Evolutionary conservation across 78 protist species (phyloP).

Genomic region (Dictyostelium brefeldianum): DNA sequence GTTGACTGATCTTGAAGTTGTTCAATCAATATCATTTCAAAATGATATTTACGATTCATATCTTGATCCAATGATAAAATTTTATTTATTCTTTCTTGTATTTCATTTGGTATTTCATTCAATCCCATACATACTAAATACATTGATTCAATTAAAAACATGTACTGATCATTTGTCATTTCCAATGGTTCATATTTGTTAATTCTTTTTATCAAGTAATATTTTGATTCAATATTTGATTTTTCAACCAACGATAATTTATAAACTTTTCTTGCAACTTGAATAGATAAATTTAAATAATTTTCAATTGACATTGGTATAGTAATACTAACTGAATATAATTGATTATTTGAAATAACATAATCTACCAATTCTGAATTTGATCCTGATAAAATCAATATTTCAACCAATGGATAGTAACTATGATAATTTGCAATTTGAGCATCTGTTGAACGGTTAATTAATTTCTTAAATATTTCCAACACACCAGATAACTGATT

Average conservation of each 20-base stretch:
- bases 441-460: too few relatives aligned
- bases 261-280: too few relatives aligned
- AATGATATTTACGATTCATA: not conserved
- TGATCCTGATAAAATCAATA: not conserved
- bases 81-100: not conserved
- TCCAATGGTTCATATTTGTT: conserved; percentile 1
- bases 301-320: too few relatives aligned
- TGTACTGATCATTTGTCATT: not conserved
- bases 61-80: not conserved
- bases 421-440: too few relatives aligned
- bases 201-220: not conserved
- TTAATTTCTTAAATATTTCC: too few relatives aligned
- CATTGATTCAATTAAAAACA: conserved; percentile 4
- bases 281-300: too few relatives aligned
- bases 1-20: not conserved
- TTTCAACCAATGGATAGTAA: not conserved
- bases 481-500: too few relatives aligned
- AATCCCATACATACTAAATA: not conserved
- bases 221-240: not conserved
- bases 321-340: too few relatives aligned
- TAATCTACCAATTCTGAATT: not conserved
- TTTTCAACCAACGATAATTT: too few relatives aligned
- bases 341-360: too few relatives aligned
- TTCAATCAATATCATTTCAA: not conserved
- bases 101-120: not conserved